A percentile compares a stretch with the other conserved stretches of the same genome.
phyloP scores from a whole-genome alignment of 2,329 filamentous ascomycete species.

The Cytospora leucostoma region DNA sequence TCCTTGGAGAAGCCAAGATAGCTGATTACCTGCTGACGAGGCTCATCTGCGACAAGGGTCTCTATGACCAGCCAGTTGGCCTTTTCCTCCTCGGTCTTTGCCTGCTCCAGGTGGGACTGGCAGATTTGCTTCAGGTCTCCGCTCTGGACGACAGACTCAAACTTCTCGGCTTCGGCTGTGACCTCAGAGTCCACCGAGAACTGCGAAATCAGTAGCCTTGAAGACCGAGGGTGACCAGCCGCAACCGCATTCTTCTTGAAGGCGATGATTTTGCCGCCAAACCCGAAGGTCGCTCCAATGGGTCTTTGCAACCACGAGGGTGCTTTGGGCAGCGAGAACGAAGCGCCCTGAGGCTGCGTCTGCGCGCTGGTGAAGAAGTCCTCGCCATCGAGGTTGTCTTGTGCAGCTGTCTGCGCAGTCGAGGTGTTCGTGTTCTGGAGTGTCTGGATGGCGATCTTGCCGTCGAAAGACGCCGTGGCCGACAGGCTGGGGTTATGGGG shows the following conservation, averaged over 20 bases:
- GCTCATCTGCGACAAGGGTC: conserved; percentile 80
- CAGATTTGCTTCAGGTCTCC: conserved; percentile 81
- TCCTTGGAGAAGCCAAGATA: conserved; percentile 82
- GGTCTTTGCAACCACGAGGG: conserved; percentile 90
- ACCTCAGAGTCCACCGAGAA: conserved; percentile 87
- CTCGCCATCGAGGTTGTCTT: conserved; percentile 78
- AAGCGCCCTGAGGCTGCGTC: conserved; percentile 84
- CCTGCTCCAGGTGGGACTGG: conserved; percentile 71
- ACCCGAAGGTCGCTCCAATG: conserved; percentile 86
- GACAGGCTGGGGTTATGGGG: conserved; percentile 89
- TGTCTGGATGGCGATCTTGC: conserved; percentile 91
- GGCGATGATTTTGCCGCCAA: conserved; percentile 87
- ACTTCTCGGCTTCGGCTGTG: conserved; percentile 79
- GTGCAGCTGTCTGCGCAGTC: conserved; percentile 64
- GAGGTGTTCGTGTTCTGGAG: conserved; percentile 89
- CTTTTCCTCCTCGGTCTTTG: conserved; percentile 86
- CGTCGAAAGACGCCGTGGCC: conserved; percentile 95
- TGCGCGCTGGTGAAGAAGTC: conserved; percentile 97
- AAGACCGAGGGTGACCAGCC: conserved; percentile 65
- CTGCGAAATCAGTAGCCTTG: conserved; percentile 80
- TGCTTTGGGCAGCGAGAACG: conserved; percentile 82
- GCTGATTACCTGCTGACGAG: conserved; percentile 82
- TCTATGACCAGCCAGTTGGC: conserved; percentile 95
- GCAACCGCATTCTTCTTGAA: conserved; percentile 63
- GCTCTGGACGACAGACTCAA: conserved; percentile 77